These are phyloP conservation scores for Taxawa tesnikishii DNA, from an alignment of 2,329 filamentous ascomycete species.

Conservation along the genomic window DNA sequence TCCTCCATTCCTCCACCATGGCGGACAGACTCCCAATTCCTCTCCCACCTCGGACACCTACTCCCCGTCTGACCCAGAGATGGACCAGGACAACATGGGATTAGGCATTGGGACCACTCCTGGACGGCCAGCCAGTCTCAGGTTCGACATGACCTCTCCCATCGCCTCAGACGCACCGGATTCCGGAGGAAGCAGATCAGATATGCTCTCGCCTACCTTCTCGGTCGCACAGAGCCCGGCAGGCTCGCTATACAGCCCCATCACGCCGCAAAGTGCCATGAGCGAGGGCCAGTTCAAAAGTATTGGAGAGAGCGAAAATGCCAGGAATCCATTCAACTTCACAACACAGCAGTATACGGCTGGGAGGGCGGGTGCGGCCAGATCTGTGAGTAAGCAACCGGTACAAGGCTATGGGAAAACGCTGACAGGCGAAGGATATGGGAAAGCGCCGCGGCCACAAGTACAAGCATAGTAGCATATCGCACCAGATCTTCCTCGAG, in stretches of 20 bases:
- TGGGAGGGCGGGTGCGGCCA: slow-evolving; percentile 23
- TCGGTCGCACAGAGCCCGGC: slow-evolving; percentile 7
- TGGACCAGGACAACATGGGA: slow-evolving; percentile 9
- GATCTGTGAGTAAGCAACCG: slow-evolving; percentile 54
- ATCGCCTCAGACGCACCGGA: too few relatives aligned
- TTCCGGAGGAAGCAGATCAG: too few relatives aligned
- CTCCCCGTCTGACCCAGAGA: slow-evolving; percentile 47
- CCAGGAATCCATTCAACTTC: slow-evolving; percentile 81
- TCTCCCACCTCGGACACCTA: slow-evolving; percentile 50
- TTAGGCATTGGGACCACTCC: too few relatives aligned
- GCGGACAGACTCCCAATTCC: slow-evolving; percentile 47
- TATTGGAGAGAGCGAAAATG: slow-evolving; percentile 11
- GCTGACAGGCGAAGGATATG: slow-evolving; percentile 73
- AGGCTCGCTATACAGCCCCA: slow-evolving; percentile 15
- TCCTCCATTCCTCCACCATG: slow-evolving; percentile 34
- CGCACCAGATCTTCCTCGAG: slow-evolving; percentile 93
- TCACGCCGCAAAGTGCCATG: slow-evolving; percentile 19
- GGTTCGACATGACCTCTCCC: too few relatives aligned
- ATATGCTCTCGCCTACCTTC: slow-evolving; percentile 9
- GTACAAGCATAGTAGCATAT: slow-evolving; percentile 95
- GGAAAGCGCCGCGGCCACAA: slow-evolving; percentile 89
- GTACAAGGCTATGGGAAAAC: slow-evolving; percentile 82
- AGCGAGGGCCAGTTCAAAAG: slow-evolving; percentile 17
- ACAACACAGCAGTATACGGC: slow-evolving; percentile 48
- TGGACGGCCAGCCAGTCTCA: too few relatives aligned